These are phyloP conservation scores for Artemisia annua DNA, from an alignment of 129 eudicot genomes.

Conservation along the genomic window DNA sequence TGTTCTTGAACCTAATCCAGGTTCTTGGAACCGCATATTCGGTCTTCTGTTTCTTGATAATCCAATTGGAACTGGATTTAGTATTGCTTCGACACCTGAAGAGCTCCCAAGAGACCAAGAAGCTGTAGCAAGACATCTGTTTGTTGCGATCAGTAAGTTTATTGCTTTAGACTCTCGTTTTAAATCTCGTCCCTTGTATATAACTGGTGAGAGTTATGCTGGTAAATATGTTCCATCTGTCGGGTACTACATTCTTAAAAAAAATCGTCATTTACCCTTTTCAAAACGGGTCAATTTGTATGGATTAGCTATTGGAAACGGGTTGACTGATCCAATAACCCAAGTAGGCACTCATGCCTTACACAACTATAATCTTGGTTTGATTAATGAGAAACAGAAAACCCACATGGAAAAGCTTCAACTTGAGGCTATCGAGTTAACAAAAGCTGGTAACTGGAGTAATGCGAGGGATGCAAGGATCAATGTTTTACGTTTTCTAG, in stretches of 20 bases:
- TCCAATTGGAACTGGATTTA: constrained; percentile 87
- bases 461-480: constrained; percentile 65
- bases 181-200: constrained; percentile 61
- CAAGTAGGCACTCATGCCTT: constrained; percentile 82
- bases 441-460: constrained; percentile 52
- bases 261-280: constrained; percentile 39
- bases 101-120: constrained; percentile 76
- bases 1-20: constrained; percentile 50
- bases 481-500: constrained; percentile 34
- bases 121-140: constrained; percentile 64
- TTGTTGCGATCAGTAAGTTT: constrained; percentile 55
- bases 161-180: constrained; percentile 46
- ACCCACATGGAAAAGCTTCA: constrained; percentile 61
- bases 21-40: constrained; percentile 79
- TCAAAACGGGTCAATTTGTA: constrained; percentile 51
- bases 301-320: constrained; percentile 89
- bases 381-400: constrained; percentile 75
- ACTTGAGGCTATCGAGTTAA: constrained; percentile 36
- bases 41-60: constrained; percentile 85
- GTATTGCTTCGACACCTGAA: constrained; percentile 56
- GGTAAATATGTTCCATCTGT: constrained; percentile 86
- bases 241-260: constrained; percentile 69
- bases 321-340: constrained; percentile 64
- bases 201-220: constrained; percentile 95
- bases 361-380: constrained; percentile 61